These are phyloP conservation scores for Corchorus capsularis DNA, from an alignment of 345 rosid genomes.

Conservation along the genomic window DNA sequence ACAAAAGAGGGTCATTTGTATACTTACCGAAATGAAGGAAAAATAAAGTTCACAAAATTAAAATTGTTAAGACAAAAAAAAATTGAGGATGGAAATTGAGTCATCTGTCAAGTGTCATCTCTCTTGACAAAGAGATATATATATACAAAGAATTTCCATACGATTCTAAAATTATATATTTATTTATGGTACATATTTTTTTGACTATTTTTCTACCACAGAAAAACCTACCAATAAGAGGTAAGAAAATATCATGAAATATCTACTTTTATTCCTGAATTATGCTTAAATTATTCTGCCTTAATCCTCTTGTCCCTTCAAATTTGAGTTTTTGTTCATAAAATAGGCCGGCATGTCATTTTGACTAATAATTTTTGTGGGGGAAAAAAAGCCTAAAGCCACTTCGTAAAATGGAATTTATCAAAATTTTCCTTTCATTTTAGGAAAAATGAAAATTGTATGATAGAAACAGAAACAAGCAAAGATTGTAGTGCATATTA, in stretches of 20 bases:
- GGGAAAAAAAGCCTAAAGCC: no score
- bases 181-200: background rate
- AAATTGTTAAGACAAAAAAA: background rate
- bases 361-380: no score
- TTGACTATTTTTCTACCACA: background rate
- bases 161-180: background rate
- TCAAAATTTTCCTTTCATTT: no score
- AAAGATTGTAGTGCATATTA: no score
- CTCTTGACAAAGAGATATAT: background rate
- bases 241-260: background rate
- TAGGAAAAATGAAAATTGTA: no score
- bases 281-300: background rate
- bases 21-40: background rate
- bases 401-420: no score
- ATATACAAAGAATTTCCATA: background rate
- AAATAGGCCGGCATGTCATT: no score
- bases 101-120: background rate
- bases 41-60: no score
- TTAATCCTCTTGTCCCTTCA: background rate
- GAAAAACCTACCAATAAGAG: background rate
- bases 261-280: background rate
- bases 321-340: no score
- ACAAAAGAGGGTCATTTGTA: background rate
- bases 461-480: background rate
- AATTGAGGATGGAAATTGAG: background rate